Conservation (phyloP, 2,329 filamentous ascomycete species). For the Sporothrix pallida region DNA sequence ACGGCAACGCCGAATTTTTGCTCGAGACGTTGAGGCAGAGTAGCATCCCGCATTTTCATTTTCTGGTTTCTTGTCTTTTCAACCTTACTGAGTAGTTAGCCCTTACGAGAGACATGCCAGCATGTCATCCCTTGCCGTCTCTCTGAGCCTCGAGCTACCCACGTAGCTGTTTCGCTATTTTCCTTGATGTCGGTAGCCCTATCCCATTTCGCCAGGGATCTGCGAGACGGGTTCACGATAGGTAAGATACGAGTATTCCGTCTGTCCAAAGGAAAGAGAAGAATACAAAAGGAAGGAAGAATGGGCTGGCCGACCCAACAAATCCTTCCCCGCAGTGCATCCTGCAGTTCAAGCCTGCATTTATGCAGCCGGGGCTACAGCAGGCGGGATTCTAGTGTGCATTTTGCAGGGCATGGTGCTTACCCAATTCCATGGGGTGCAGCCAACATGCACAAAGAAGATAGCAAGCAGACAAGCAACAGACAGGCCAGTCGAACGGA, state of each 20-base stretch:
- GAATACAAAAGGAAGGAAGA: neutral
- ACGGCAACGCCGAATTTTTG: neutral
- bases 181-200: conserved; percentile 20
- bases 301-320: neutral
- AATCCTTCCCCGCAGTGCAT: conserved; percentile 27
- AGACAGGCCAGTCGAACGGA: neutral
- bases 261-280: neutral
- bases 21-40: neutral
- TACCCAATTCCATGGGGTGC: neutral
- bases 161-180: conserved; percentile 20
- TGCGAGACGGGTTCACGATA: neutral
- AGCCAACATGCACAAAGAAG: neutral
- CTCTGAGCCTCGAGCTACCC: neutral
- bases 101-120: neutral
- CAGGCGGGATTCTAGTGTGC: neutral
- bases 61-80: neutral
- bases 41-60: conserved; percentile 6
- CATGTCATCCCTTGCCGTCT: conserved; percentile 9
- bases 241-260: neutral
- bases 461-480: neutral
- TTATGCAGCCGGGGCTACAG: neutral
- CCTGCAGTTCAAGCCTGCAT: neutral
- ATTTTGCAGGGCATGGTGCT: neutral
- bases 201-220: conserved; percentile 20
- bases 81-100: neutral